A percentile compares a stretch with the other conserved stretches of the same genome.
Conservation (phyloP, 2,329 filamentous ascomycete genomes). For the Colletotrichum sp. region DNA sequence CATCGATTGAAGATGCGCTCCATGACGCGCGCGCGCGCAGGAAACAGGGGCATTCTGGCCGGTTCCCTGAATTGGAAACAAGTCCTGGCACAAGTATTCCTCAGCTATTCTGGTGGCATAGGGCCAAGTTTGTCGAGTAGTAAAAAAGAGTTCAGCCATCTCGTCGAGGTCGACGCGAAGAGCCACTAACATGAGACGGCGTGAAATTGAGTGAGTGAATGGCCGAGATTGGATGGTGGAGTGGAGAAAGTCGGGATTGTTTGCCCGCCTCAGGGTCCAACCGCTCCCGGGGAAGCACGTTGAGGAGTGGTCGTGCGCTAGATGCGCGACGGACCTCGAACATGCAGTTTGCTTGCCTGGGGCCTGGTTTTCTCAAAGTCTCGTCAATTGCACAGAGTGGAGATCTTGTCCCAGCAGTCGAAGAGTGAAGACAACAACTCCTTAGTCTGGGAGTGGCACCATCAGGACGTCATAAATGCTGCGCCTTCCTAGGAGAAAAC, state of each 20-base stretch:
- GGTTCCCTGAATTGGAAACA: neutral
- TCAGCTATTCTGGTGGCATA: neutral
- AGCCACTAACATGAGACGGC: slow-evolving; percentile 14
- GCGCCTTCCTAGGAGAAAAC: neutral
- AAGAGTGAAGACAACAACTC: neutral
- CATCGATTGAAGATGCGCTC: neutral
- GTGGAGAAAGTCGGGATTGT: neutral
- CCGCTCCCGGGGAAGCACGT: slow-evolving; percentile 12
- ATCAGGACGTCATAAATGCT: neutral
- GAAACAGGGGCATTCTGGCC: neutral
- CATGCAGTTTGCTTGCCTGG: neutral
- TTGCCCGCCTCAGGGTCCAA: slow-evolving; percentile 12
- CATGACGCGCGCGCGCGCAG: neutral
- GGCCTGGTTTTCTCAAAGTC: neutral
- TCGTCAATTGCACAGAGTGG: neutral
- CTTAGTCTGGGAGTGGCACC: neutral
- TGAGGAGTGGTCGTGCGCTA: neutral
- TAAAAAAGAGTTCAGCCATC: slow-evolving; percentile 2
- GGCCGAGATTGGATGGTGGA: neutral
- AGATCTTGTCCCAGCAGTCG: neutral
- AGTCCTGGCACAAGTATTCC: neutral
- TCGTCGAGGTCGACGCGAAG: neutral
- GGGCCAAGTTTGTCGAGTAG: neutral
- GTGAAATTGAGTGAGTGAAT: neutral
- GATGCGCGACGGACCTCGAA: neutral